Evolutionary conservation across 176 grass and related monocot genomes (phyloP), one percentile per base, ranked within the genome.

Genomic region (Cymbopogon citratus): DNA sequence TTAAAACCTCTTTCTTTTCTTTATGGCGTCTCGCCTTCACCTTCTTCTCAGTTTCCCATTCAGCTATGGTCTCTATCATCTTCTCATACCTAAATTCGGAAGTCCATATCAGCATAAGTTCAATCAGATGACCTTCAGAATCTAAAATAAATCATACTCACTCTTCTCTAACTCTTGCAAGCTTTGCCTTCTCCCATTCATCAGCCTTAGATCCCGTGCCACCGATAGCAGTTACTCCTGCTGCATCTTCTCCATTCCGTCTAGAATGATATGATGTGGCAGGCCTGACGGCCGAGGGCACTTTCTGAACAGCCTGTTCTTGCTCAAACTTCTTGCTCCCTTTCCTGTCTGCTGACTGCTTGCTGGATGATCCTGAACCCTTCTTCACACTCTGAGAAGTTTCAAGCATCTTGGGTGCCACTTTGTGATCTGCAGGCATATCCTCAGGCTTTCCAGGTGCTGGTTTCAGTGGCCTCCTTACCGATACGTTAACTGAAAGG

Each of bases 31-130:
- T 88, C 7, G 91, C 92, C 81, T 93, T 91, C 73, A 74, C 59
- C 90, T 85, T 99, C 91, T 91, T 95, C 84, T 91, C 81, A 39
- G 33, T 79, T 73, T 93, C 92, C 92, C 92, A 95, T 88, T 99
- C 85, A 16, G 66, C 70, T 91, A 95, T 95, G 51, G 82, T 91
- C 0, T 29, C 13, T 0, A 86, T 87, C 91, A 88, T 89, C 77
- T 91, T 95, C 8, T 95, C 73, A 45, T 85, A 90, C 84, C 96
- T 95, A 62, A 43, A 84, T 70, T 83, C 24, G 28, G 27, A 24
- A 28, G 34, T 65, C 13, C 5, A 13, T 33, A 9, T 91, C 36
- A 88, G 40, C 43, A 46, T 9, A 62, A 40, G 14, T 33, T 8
- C 12, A 24, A 61, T 40, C 12, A 83, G 81, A 39, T 46, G 4